phyloP scores from a whole-genome alignment of 768 basidiomycete genomes.

The Gloeophyllum trabeum region DNA sequence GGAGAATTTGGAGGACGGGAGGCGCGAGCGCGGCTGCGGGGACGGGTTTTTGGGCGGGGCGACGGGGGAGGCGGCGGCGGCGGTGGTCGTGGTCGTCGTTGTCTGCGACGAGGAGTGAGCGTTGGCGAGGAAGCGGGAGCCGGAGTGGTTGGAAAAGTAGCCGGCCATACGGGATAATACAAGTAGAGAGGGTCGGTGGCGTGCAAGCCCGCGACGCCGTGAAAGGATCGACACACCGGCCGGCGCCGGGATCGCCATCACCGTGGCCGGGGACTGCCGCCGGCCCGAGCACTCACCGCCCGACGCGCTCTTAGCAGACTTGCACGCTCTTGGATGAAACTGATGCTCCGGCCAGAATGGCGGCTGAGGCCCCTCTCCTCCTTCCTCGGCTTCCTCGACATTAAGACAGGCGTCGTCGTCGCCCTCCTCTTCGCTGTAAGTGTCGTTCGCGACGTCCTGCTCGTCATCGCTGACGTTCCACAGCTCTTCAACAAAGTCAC shows the following conservation, averaged over 20 bases:
- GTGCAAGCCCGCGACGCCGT: too few relatives aligned
- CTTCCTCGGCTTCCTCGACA: slow-evolving; percentile 80
- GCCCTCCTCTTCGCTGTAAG: slow-evolving; percentile 83
- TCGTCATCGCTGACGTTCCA: slow-evolving; percentile 1
- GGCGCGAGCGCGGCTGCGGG: slow-evolving; percentile 28
- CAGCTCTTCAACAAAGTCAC: slow-evolving; percentile 96
- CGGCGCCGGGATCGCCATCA: too few relatives aligned
- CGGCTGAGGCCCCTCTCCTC: slow-evolving; percentile 73
- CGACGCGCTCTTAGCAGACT: too few relatives aligned
- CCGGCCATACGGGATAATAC: slow-evolving; percentile 37
- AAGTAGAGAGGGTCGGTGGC: not conserved
- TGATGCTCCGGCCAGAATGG: slow-evolving; percentile 76
- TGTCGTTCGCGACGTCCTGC: slow-evolving; percentile 9
- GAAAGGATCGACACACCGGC: too few relatives aligned
- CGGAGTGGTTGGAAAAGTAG: slow-evolving; percentile 80
- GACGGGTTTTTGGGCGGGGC: slow-evolving; percentile 13
- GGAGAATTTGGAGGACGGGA: slow-evolving; percentile 70
- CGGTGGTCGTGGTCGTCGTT: slow-evolving; percentile 16
- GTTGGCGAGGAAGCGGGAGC: slow-evolving; percentile 59
- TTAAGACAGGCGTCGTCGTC: slow-evolving; percentile 88
- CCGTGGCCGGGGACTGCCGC: too few relatives aligned
- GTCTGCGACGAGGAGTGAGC: slow-evolving; percentile 15
- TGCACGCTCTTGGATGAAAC: too few relatives aligned
- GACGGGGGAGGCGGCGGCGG: slow-evolving; percentile 11
- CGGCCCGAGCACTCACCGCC: too few relatives aligned